phyloP scores from a whole-genome alignment of 2,329 filamentous ascomycete genomes.

The Penicillium sp. region DNA sequence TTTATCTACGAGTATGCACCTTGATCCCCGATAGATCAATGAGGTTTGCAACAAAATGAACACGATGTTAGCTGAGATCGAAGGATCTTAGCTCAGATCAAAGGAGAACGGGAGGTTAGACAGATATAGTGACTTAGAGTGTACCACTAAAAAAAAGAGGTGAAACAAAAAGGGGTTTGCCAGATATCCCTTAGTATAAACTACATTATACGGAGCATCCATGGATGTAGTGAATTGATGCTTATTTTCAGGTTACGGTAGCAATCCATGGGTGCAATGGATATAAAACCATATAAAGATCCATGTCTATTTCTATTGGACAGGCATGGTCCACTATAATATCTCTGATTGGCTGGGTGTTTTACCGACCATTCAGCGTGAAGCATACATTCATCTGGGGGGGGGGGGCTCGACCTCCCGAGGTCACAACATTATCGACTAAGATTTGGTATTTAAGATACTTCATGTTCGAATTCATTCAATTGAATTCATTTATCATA shows the following conservation, averaged over 20 bases:
- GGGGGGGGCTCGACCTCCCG: neutral
- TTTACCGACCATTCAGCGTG: neutral
- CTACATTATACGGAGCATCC: neutral
- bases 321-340: rapidly evolving
- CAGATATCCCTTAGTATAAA: too few relatives aligned
- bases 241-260: neutral
- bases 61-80: too few relatives aligned
- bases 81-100: too few relatives aligned
- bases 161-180: too few relatives aligned
- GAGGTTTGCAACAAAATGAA: too few relatives aligned
- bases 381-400: neutral
- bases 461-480: neutral
- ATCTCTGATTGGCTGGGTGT: neutral
- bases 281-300: neutral
- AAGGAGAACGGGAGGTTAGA: too few relatives aligned
- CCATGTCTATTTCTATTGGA: neutral
- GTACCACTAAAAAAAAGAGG: too few relatives aligned
- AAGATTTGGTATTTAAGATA: neutral
- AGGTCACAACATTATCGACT: neutral
- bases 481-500: neutral
- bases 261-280: neutral
- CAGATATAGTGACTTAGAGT: too few relatives aligned
- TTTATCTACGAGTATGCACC: too few relatives aligned
- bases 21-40: too few relatives aligned
- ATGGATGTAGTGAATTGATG: neutral